These are phyloP conservation scores for Przewalskia tangutica DNA, from an alignment of 257 asterid species.

Conservation along the genomic window DNA sequence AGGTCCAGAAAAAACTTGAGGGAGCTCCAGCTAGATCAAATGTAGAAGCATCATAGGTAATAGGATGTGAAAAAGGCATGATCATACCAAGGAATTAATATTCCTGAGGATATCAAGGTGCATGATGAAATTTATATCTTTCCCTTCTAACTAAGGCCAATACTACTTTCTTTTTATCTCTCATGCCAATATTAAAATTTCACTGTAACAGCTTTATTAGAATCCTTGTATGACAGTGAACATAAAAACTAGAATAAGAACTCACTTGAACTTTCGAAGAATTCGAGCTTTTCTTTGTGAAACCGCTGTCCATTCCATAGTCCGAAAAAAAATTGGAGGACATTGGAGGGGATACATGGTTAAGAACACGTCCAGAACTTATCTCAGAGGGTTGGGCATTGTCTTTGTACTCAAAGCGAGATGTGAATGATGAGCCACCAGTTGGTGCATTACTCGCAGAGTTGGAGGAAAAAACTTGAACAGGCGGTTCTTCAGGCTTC, in stretches of 20 bases:
- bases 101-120: background rate
- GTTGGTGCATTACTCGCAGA: slow-evolving; percentile 39
- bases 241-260: background rate
- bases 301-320: slow-evolving; percentile 86
- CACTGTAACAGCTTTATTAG: background rate
- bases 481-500: slow-evolving; percentile 76
- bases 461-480: slow-evolving; percentile 44
- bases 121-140: background rate
- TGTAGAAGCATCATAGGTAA: background rate
- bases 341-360: slow-evolving; percentile 77
- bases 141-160: background rate
- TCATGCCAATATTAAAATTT: background rate
- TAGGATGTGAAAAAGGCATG: background rate
- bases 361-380: slow-evolving; percentile 51
- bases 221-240: background rate
- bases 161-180: background rate
- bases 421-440: slow-evolving; percentile 37
- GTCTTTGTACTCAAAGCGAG: slow-evolving; percentile 83
- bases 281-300: slow-evolving; percentile 64
- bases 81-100: background rate
- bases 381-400: slow-evolving; percentile 55
- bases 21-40: background rate
- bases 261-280: slow-evolving; percentile 75
- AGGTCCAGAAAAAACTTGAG: background rate
- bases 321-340: slow-evolving; percentile 58